phyloP scores from a whole-genome alignment of 129 eudicot species.

The Arctium minus region DNA sequence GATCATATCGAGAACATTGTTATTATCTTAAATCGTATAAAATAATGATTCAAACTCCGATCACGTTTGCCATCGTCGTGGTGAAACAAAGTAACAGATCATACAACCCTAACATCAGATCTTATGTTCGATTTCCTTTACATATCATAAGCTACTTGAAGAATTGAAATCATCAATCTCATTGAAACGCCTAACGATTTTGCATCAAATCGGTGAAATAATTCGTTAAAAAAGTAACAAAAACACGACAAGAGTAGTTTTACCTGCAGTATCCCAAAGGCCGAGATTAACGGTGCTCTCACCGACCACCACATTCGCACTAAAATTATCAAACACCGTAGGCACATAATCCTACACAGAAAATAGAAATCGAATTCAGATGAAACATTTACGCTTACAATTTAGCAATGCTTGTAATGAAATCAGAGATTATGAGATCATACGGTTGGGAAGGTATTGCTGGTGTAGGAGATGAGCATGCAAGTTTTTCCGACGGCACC shows the following conservation, averaged over 20 bases:
- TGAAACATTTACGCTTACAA: neutral
- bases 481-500: slow-evolving; percentile 57
- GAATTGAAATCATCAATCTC: neutral
- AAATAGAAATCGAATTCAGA: neutral
- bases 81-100: neutral
- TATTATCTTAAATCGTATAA: neutral
- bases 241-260: neutral
- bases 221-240: neutral
- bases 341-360: slow-evolving; percentile 78
- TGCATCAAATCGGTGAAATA: neutral
- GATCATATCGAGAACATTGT: neutral
- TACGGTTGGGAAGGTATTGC: slow-evolving; percentile 60
- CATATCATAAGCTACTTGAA: neutral
- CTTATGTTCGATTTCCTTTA: neutral
- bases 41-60: neutral
- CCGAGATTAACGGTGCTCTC: slow-evolving; percentile 83
- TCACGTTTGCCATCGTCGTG: neutral
- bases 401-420: neutral
- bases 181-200: neutral
- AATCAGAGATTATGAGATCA: neutral
- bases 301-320: slow-evolving; percentile 88
- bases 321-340: slow-evolving; percentile 81
- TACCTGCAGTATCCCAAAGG: slow-evolving; percentile 97
- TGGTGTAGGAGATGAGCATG: slow-evolving; percentile 57
- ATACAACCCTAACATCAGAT: neutral